These are phyloP conservation scores for Pulveroboletus ravenelii DNA, from an alignment of 768 basidiomycete species.

Conservation along the genomic window DNA sequence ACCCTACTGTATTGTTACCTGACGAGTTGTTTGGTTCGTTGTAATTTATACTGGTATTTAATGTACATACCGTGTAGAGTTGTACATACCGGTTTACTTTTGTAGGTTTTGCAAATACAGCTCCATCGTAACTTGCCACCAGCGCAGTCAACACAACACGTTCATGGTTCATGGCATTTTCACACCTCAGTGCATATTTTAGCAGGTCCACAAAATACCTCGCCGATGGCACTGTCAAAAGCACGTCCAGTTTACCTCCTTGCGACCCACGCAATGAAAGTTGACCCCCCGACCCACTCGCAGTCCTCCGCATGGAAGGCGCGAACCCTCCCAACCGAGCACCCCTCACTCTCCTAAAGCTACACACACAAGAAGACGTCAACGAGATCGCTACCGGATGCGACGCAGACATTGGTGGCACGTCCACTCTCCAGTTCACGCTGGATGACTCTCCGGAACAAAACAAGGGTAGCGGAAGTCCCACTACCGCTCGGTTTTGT, in stretches of 20 bases:
- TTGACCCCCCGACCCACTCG: conserved; percentile 11
- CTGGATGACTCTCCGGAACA: conserved; percentile 51
- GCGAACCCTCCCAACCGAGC: conserved; percentile 55
- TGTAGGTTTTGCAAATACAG: no score
- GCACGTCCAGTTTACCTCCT: conserved; percentile 27
- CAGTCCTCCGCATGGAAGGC: conserved; percentile 76
- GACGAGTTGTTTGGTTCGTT: conserved; percentile 4
- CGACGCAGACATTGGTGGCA: conserved; percentile 86
- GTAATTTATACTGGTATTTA: background rate
- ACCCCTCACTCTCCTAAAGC: conserved; percentile 61
- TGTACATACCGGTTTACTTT: no score
- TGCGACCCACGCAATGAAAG: background rate
- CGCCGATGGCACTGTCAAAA: conserved; percentile 39
- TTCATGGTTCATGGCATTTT: conserved; percentile 18
- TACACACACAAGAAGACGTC: conserved; percentile 58
- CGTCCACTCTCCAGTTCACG: conserved; percentile 72
- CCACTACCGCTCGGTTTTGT: conserved; percentile 67
- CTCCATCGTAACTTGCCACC: no score
- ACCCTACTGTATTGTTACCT: background rate
- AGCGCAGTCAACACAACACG: background rate
- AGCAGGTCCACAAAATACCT: conserved; percentile 37
- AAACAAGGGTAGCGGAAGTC: conserved; percentile 41
- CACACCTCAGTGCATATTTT: conserved; percentile 30
- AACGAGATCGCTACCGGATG: conserved; percentile 71
- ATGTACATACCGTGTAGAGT: no score